phyloP scores from a whole-genome alignment of 2,329 filamentous ascomycete genomes.

The Fusarium sp. region DNA sequence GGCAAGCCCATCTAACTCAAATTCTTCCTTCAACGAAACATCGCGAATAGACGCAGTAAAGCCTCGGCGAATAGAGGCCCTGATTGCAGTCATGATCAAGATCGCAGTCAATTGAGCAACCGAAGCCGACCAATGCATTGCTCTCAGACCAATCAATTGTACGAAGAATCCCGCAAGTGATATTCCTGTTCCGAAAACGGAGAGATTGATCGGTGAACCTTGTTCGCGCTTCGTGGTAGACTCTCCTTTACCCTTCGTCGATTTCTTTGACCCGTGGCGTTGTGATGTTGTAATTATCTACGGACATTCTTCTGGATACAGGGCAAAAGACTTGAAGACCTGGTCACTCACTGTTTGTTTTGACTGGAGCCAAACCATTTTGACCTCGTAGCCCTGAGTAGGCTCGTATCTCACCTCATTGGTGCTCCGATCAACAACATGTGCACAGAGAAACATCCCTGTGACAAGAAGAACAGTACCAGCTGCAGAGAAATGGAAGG shows the following conservation, averaged over 20 bases:
- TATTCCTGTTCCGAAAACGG: neutral
- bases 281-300: neutral
- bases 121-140: slow-evolving; percentile 16
- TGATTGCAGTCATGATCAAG: neutral
- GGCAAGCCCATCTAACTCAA: slow-evolving; percentile 11
- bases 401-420: slow-evolving; percentile 37
- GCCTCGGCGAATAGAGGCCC: neutral
- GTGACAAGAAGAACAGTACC: slow-evolving; percentile 49
- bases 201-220: neutral
- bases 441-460: slow-evolving; percentile 50
- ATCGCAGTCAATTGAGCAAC: neutral
- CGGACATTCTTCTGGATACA: neutral
- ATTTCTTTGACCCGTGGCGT: neutral
- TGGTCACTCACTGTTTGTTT: slow-evolving; percentile 48
- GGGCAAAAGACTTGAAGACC: slow-evolving; percentile 46
- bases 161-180: slow-evolving; percentile 2
- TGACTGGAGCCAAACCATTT: slow-evolving; percentile 51
- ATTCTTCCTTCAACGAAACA: neutral
- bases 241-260: too few species aligned
- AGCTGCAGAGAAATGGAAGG: neutral
- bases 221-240: too few species aligned
- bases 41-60: neutral
- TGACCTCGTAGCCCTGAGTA: slow-evolving; percentile 22
- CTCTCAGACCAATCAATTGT: slow-evolving; percentile 16
- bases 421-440: slow-evolving; percentile 52